Percentiles rank a stretch among this genome's conserved stretches.
Evolutionary conservation across 2,329 filamentous ascomycete species (phyloP).

Genomic region (Sporothrix pallida): DNA sequence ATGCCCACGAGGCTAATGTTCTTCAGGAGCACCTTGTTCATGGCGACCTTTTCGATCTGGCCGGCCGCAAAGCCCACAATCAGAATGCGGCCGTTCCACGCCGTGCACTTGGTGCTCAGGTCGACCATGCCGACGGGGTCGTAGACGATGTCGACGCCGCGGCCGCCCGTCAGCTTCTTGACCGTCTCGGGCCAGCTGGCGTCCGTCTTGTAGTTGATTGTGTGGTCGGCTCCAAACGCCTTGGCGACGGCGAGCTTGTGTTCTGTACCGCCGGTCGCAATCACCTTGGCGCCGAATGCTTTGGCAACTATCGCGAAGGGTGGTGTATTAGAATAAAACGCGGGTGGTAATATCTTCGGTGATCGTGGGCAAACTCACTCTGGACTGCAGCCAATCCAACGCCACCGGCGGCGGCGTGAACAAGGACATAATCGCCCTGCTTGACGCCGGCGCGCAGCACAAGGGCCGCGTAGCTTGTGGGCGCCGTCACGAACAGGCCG

Average conservation of each 20-base stretch:
- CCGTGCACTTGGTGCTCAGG: conserved; percentile 84
- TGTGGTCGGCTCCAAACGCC: conserved; percentile 83
- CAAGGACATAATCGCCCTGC: conserved; percentile 81
- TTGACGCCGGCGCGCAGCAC: conserved; percentile 79
- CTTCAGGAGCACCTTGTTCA: conserved; percentile 92
- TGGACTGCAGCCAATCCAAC: conserved; percentile 91
- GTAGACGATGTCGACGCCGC: conserved; percentile 89
- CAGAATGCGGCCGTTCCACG: conserved; percentile 88
- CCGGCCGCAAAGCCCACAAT: conserved; percentile 90
- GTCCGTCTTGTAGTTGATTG: conserved; percentile 75
- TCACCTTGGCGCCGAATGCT: conserved; percentile 87
- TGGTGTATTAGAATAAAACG: no score
- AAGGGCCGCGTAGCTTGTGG: conserved; percentile 84
- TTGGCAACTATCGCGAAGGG: no score
- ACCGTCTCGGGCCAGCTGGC: conserved; percentile 70
- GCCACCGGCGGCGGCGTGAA: conserved; percentile 91
- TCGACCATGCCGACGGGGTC: conserved; percentile 93
- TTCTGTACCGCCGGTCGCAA: conserved; percentile 83
- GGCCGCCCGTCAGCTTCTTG: conserved; percentile 72
- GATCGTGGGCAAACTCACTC: no score
- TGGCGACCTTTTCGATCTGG: conserved; percentile 85
- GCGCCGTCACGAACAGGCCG: conserved; percentile 88
- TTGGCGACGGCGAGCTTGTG: conserved; percentile 81
- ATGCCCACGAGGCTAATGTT: conserved; percentile 89
- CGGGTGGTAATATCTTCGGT: no score